Evolutionary conservation across 306 rosid genomes (phyloP).

Genomic region (Hippophae tibetana): DNA sequence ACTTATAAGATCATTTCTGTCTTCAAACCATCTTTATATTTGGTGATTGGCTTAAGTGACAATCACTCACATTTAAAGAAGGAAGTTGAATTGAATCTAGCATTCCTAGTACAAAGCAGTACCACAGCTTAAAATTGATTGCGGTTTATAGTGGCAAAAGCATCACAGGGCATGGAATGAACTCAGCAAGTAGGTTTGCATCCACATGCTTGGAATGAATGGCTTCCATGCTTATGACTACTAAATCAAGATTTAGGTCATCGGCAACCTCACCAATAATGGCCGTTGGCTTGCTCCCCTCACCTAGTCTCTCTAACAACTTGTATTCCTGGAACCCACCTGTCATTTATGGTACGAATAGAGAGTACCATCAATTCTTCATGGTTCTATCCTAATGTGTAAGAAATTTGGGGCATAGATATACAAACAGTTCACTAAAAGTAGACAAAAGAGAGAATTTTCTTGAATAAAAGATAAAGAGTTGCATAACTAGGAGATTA

Average conservation of each 20-base stretch:
- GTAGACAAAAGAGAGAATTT: too few relatives aligned
- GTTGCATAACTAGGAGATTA: too few relatives aligned
- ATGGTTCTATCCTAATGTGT: slow-evolving; percentile 1
- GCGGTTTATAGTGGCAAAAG: slow-evolving; percentile 60
- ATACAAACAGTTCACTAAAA: neutral
- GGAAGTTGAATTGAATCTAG: slow-evolving; percentile 1
- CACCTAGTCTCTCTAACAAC: slow-evolving; percentile 76
- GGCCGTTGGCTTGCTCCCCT: slow-evolving; percentile 80
- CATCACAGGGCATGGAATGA: slow-evolving; percentile 85
- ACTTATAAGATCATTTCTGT: too few relatives aligned
- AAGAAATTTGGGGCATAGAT: slow-evolving; percentile 4
- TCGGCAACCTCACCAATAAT: slow-evolving; percentile 91
- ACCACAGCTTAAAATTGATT: slow-evolving; percentile 1
- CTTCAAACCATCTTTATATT: too few relatives aligned
- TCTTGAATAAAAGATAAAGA: too few relatives aligned
- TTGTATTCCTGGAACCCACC: slow-evolving; percentile 76
- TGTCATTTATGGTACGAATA: slow-evolving; percentile 17
- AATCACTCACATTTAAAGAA: neutral
- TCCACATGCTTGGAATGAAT: slow-evolving; percentile 89
- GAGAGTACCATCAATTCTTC: neutral
- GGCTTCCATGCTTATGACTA: slow-evolving; percentile 92
- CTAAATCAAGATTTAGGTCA: slow-evolving; percentile 81
- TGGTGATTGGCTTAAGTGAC: too few relatives aligned
- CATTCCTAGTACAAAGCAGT: neutral
- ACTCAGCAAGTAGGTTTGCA: slow-evolving; percentile 89